Conservation (phyloP, 176 grass and related monocot genomes). For the Eleusine coracana region DNA sequence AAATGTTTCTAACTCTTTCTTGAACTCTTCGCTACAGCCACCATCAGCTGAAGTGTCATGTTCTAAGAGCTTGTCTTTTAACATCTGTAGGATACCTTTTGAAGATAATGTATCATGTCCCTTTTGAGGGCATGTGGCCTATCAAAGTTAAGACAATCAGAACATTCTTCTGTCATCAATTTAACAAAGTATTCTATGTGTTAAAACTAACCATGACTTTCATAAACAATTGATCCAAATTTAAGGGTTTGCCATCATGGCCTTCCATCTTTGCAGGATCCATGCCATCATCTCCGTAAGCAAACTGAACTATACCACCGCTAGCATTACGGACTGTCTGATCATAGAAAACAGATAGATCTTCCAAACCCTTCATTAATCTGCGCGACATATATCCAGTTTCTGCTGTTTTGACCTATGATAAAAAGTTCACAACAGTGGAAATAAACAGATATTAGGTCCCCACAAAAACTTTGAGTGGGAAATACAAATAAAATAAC, state of each 20-base stretch:
- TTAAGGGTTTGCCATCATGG: constrained; percentile 80
- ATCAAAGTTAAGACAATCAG: constrained; percentile 34
- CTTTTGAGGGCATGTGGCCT: constrained; percentile 86
- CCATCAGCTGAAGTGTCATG: constrained; percentile 56
- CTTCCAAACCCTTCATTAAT: constrained; percentile 98
- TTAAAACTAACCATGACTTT: constrained; percentile 87
- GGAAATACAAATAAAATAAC: constrained; percentile 10
- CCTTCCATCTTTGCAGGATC: constrained; percentile 99
- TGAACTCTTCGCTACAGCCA: constrained; percentile 70
- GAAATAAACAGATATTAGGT: constrained; percentile 33
- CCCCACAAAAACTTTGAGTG: constrained; percentile 9
- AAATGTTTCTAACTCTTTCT: constrained; percentile 63
- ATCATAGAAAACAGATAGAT: constrained; percentile 94
- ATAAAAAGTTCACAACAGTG: constrained; percentile 30
- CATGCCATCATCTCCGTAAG: constrained; percentile 99
- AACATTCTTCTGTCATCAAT: constrained; percentile 29
- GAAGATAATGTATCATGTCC: constrained; percentile 63
- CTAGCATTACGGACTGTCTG: constrained; percentile 91
- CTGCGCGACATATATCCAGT: constrained; percentile 98
- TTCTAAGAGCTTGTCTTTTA: constrained; percentile 59
- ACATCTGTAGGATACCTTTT: constrained; percentile 51
- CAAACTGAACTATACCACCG: constrained; percentile 87
- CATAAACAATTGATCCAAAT: constrained; percentile 96
- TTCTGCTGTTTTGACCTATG: constrained; percentile 98
- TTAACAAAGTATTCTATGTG: constrained; percentile 1